Conservation (phyloP, 2,329 filamentous ascomycete genomes). For the Xylariaceae sp. region DNA sequence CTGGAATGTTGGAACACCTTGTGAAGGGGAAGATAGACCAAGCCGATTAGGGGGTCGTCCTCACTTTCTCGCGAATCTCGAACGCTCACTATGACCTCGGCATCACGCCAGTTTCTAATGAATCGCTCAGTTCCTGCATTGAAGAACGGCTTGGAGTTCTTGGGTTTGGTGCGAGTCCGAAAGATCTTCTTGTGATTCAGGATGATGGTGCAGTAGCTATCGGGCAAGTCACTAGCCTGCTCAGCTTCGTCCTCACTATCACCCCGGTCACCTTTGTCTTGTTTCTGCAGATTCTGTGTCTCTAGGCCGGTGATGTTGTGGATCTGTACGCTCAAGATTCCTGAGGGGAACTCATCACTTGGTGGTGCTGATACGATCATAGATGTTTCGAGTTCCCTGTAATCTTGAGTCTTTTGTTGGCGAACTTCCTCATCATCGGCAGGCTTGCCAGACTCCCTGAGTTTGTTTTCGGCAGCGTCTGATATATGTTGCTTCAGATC, state of each 20-base stretch:
- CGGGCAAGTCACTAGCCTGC: slow-evolving; percentile 60
- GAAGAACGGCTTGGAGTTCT: slow-evolving; percentile 75
- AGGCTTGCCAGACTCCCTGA: slow-evolving; percentile 58
- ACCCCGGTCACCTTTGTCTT: slow-evolving; percentile 44
- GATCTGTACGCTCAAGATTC: slow-evolving; percentile 66
- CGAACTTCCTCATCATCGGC: slow-evolving; percentile 59
- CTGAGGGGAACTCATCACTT: slow-evolving; percentile 56
- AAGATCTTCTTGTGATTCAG: slow-evolving; percentile 68
- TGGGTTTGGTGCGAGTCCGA: slow-evolving; percentile 70
- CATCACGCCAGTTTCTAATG: slow-evolving; percentile 62
- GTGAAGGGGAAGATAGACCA: slow-evolving; percentile 62
- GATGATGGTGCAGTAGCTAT: slow-evolving; percentile 68
- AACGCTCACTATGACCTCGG: slow-evolving; percentile 65
- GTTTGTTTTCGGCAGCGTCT: slow-evolving; percentile 53
- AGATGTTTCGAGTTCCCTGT: slow-evolving; percentile 55
- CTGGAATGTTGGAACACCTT: slow-evolving; percentile 60
- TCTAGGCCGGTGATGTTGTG: slow-evolving; percentile 70
- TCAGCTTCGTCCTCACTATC: slow-evolving; percentile 55
- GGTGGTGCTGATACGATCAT: slow-evolving; percentile 68
- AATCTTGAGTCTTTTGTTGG: slow-evolving; percentile 65
- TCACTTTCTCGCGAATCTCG: slow-evolving; percentile 66
- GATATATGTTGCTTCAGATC: slow-evolving; percentile 57
- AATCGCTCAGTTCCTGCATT: slow-evolving; percentile 73
- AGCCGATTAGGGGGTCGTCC: slow-evolving; percentile 65
- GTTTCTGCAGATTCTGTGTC: slow-evolving; percentile 56